Conservation (phyloP, 2,329 filamentous ascomycete genomes). For the Penicillium verrucosum region DNA sequence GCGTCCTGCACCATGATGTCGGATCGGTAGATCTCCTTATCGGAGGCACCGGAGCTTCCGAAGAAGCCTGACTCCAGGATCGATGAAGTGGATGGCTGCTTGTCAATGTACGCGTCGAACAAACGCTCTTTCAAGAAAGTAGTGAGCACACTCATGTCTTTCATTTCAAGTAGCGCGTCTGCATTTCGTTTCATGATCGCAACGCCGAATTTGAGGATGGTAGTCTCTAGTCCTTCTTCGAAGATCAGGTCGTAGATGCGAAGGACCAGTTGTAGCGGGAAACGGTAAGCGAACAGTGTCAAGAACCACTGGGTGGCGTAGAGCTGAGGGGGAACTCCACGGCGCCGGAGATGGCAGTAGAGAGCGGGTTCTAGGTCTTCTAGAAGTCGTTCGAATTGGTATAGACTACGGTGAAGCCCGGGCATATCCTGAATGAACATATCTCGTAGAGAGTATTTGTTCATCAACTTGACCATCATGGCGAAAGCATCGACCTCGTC, state of each 20-base stretch:
- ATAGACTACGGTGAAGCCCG: slow-evolving; percentile 85
- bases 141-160: slow-evolving; percentile 86
- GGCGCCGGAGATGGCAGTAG: slow-evolving; percentile 87
- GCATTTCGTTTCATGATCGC: slow-evolving; percentile 96
- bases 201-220: slow-evolving; percentile 90
- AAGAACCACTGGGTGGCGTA: slow-evolving; percentile 99
- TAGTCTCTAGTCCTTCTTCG: slow-evolving; percentile 80
- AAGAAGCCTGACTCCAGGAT: slow-evolving; percentile 97
- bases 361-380: slow-evolving; percentile 92
- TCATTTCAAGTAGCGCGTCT: slow-evolving; percentile 71
- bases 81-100: slow-evolving; percentile 84
- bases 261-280: slow-evolving; percentile 91
- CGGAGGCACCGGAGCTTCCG: slow-evolving; percentile 79
- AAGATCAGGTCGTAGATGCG: slow-evolving; percentile 95
- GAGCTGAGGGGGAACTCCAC: slow-evolving; percentile 82
- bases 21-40: slow-evolving; percentile 94
- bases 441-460: slow-evolving; percentile 88
- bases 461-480: slow-evolving; percentile 89
- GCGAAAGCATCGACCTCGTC: slow-evolving; percentile 96
- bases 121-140: slow-evolving; percentile 88
- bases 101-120: slow-evolving; percentile 97
- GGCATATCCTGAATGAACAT: slow-evolving; percentile 96
- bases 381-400: slow-evolving; percentile 89
- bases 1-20: slow-evolving; percentile 92
- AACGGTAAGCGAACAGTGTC: slow-evolving; percentile 96